These are phyloP conservation scores for Acanthamoeba lugdunensis DNA, from an alignment of 208 protist genomes.

Conservation along the genomic window DNA sequence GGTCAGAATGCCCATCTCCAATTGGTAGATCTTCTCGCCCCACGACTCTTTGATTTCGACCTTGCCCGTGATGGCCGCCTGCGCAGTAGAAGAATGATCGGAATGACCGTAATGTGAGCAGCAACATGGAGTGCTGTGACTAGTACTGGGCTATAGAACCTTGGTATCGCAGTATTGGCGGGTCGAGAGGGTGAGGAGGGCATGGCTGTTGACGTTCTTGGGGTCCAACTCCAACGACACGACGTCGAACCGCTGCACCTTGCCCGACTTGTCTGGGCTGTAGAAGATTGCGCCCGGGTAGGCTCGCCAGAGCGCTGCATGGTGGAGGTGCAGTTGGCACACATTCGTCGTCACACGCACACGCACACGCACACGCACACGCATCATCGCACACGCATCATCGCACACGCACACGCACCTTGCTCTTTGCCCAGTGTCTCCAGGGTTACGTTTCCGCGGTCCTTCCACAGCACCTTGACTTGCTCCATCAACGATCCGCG, in stretches of 20 bases:
- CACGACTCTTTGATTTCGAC: conserved; percentile 25
- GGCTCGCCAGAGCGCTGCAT: conserved; percentile 8
- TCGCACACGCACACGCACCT: neutral
- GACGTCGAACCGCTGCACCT: conserved; percentile 15
- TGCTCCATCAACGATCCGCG: conserved; percentile 35
- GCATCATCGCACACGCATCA: too few species aligned
- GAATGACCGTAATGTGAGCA: neutral
- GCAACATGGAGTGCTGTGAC: too few species aligned
- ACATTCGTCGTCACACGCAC: too few species aligned
- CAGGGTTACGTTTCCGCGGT: neutral
- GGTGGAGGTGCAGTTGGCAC: neutral
- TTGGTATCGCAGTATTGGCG: neutral
- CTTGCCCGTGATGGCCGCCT: conserved; percentile 8
- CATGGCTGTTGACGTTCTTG: conserved; percentile 38
- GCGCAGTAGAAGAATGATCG: neutral
- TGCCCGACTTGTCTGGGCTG: conserved; percentile 1
- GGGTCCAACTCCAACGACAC: conserved; percentile 31
- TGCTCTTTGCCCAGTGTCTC: conserved; percentile 20
- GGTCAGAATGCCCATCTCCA: conserved; percentile 42
- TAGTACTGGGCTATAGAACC: neutral
- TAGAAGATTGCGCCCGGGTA: conserved; percentile 42
- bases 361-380: too few species aligned
- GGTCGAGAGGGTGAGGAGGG: conserved; percentile 1
- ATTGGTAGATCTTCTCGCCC: conserved; percentile 31
- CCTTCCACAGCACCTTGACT: conserved; percentile 19